phyloP scores from a whole-genome alignment of 2,329 filamentous ascomycete species.

The Myriosclerotinia curreyana region DNA sequence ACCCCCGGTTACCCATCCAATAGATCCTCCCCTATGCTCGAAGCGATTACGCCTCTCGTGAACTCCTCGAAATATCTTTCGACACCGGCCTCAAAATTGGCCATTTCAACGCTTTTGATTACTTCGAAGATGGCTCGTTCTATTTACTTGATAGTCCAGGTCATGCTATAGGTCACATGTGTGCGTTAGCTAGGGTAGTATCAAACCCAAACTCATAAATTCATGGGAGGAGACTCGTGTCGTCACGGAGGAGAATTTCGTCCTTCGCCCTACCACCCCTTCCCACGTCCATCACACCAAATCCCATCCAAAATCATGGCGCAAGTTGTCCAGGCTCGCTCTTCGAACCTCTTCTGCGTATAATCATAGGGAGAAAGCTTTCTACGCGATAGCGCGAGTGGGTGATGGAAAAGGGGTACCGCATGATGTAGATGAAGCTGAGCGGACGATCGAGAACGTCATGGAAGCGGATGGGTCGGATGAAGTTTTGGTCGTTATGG shows the following conservation, averaged over 20 bases:
- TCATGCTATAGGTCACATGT: conserved; percentile 45
- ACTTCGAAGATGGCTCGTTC: conserved; percentile 55
- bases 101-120: conserved; percentile 49
- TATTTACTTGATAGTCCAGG: conserved; percentile 49
- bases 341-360: conserved; percentile 42
- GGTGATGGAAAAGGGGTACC: conserved; percentile 24
- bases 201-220: conserved; percentile 37
- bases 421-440: conserved; percentile 38
- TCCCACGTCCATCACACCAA: conserved; percentile 41
- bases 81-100: conserved; percentile 44
- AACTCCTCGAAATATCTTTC: conserved; percentile 40
- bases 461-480: conserved; percentile 47
- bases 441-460: conserved; percentile 46
- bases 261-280: conserved; percentile 45
- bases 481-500: conserved; percentile 46
- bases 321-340: conserved; percentile 43
- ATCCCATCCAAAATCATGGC: conserved; percentile 39
- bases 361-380: conserved; percentile 35
- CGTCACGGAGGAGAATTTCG: conserved; percentile 45
- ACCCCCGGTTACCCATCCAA: conserved; percentile 47
- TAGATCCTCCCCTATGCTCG: conserved; percentile 41
- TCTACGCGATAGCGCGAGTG: conserved; percentile 37
- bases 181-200: conserved; percentile 43
- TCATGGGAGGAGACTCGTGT: conserved; percentile 46
- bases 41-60: conserved; percentile 44